Conservation (phyloP, 169 alveolate species). For the Cryptosporidium sp. region DNA sequence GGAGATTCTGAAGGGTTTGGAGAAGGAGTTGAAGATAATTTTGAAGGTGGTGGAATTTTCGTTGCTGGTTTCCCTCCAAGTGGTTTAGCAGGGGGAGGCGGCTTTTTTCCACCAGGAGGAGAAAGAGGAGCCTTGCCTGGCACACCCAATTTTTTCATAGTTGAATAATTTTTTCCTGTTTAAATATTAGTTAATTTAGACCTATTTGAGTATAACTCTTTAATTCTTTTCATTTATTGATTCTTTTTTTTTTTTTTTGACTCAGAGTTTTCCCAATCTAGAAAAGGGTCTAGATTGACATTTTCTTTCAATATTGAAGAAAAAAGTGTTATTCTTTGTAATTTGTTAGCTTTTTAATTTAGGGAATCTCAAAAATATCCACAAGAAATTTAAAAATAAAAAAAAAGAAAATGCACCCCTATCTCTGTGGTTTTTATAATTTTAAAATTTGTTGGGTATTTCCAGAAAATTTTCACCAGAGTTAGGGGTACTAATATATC, state of each 20-base stretch:
- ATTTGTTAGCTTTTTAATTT: too few relatives aligned
- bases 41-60: not conserved
- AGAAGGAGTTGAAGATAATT: not conserved
- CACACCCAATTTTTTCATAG: conserved; percentile 5
- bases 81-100: conserved; percentile 9
- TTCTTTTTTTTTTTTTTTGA: not conserved
- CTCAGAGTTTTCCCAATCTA: not conserved
- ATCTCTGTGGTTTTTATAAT: not conserved
- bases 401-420: not conserved
- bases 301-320: not conserved
- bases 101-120: conserved; percentile 3
- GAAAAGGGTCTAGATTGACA: conserved; percentile 2
- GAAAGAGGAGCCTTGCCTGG: conserved; percentile 36
- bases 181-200: not conserved
- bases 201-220: not conserved
- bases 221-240: not conserved
- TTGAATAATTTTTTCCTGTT: not conserved
- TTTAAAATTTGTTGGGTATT: not conserved
- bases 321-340: too few relatives aligned
- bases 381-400: too few relatives aligned
- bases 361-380: not conserved
- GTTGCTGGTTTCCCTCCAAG: conserved; percentile 7
- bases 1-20: not conserved
- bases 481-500: not conserved
- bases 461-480: not conserved